Evolutionary conservation across 352 stramenopile genomes (phyloP).

Genomic region (Thalassiosira livingstoniorum): DNA sequence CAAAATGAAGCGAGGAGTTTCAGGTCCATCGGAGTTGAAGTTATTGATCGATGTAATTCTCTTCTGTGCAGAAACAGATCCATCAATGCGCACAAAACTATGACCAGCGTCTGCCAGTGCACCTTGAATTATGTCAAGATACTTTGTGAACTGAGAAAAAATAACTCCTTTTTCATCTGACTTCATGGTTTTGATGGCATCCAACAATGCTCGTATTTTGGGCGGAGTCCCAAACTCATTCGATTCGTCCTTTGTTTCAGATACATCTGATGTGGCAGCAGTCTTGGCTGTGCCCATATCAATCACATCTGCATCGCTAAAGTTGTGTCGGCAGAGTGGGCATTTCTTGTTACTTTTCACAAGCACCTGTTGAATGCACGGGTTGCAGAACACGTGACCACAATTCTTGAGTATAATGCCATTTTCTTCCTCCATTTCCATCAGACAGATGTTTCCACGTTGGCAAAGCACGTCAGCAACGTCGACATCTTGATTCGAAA

Average conservation of each 20-base stretch:
- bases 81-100: constrained; percentile 61
- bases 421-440: constrained; percentile 57
- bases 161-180: constrained; percentile 56
- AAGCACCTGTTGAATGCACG: constrained; percentile 58
- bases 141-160: constrained; percentile 50
- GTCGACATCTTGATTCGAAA: too few relatives aligned
- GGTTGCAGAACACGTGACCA: constrained; percentile 73
- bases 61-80: constrained; percentile 35
- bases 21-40: constrained; percentile 51
- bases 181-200: constrained; percentile 50
- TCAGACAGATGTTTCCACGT: too few relatives aligned
- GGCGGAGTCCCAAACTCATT: constrained; percentile 39
- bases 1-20: constrained; percentile 64
- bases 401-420: constrained; percentile 65
- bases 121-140: constrained; percentile 47
- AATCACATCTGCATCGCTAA: constrained; percentile 64
- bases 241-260: constrained; percentile 16
- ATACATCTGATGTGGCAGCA: constrained; percentile 18
- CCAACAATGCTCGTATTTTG: constrained; percentile 60
- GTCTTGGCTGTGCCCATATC: constrained; percentile 49
- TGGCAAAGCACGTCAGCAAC: too few relatives aligned
- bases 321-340: constrained; percentile 64
- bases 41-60: constrained; percentile 45
- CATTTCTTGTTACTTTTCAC: constrained; percentile 49
- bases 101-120: constrained; percentile 51